phyloP scores from a whole-genome alignment of 2,329 filamentous ascomycete genomes.

The Penicillium janthinellum region DNA sequence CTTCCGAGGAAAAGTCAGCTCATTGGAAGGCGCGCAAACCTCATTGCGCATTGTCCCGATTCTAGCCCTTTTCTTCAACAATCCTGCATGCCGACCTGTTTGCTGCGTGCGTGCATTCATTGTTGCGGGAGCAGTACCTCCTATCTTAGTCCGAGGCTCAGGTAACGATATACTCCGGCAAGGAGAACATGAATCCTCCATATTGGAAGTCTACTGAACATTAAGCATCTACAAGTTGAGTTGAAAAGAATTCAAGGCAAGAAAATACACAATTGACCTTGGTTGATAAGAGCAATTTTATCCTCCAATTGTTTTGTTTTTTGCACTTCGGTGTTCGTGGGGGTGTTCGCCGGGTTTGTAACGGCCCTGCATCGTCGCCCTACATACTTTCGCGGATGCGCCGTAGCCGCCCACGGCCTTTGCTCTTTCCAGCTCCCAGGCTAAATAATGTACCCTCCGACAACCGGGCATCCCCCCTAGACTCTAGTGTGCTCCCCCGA shows the following conservation, averaged over 20 bases:
- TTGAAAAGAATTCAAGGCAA: background rate
- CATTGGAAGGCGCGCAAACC: constrained; percentile 5
- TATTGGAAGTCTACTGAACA: background rate
- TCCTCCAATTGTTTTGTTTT: background rate
- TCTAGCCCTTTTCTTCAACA: background rate
- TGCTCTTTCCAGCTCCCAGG: background rate
- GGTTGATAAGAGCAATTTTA: background rate
- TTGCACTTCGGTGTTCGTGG: background rate
- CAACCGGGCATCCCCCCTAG: background rate
- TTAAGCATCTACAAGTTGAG: background rate
- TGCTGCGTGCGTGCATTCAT: constrained; percentile 1
- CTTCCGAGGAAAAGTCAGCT: constrained; percentile 4
- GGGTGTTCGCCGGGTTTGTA: background rate
- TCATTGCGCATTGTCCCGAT: constrained; percentile 13
- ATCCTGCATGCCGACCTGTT: constrained; percentile 6
- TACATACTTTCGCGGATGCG: constrained; percentile 28
- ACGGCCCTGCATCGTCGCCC: constrained; percentile 26
- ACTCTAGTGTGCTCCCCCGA: background rate
- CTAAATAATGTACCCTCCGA: background rate
- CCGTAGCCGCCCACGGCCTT: constrained; percentile 24
- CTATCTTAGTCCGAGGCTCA: background rate
- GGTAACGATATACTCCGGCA: background rate
- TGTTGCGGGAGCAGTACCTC: no score
- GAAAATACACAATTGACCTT: no score
- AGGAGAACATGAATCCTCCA: background rate